phyloP scores from a whole-genome alignment of 208 protist species.

The Angomonas desouzai region DNA sequence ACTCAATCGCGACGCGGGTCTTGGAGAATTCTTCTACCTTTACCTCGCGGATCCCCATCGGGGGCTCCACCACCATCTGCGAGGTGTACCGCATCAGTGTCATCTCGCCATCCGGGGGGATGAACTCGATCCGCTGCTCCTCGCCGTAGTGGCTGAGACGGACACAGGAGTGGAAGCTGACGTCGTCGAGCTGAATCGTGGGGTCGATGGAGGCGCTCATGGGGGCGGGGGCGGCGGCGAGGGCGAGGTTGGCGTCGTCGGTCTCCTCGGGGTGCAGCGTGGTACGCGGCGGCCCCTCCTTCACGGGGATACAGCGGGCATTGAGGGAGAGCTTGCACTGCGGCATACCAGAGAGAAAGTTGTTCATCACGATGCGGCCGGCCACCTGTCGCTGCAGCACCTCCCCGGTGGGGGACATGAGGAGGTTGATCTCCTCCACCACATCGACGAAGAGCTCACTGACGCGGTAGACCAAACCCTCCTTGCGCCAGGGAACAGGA shows the following conservation, averaged over 20 bases:
- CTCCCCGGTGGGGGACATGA: constrained; percentile 91
- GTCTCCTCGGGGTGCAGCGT: background rate
- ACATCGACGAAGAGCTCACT: constrained; percentile 99
- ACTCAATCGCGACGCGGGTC: constrained; percentile 88
- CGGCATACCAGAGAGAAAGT: constrained; percentile 97
- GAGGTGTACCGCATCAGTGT: constrained; percentile 97
- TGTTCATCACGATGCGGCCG: constrained; percentile 95
- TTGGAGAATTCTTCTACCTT: constrained; percentile 92
- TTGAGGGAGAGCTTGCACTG: constrained; percentile 97
- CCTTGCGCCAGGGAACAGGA: constrained; percentile 88
- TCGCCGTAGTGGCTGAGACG: constrained; percentile 90
- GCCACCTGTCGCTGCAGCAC: constrained; percentile 92
- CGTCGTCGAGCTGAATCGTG: constrained; percentile 82
- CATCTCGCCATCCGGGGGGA: constrained; percentile 97
- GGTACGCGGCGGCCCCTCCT: constrained; percentile 1
- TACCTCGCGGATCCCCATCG: constrained; percentile 89
- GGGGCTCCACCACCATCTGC: constrained; percentile 90
- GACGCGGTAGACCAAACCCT: constrained; percentile 92
- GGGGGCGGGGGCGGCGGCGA: background rate
- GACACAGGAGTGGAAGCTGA: constrained; percentile 98
- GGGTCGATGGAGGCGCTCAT: constrained; percentile 16
- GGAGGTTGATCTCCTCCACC: constrained; percentile 95
- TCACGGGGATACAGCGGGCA: constrained; percentile 70
- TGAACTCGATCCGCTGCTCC: constrained; percentile 78
- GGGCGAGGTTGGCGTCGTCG: constrained; percentile 4